Percentiles rank a stretch among this genome's conserved stretches.
These are phyloP conservation scores for Firmiana major DNA, from an alignment of 345 rosid genomes.

Conservation along the genomic window DNA sequence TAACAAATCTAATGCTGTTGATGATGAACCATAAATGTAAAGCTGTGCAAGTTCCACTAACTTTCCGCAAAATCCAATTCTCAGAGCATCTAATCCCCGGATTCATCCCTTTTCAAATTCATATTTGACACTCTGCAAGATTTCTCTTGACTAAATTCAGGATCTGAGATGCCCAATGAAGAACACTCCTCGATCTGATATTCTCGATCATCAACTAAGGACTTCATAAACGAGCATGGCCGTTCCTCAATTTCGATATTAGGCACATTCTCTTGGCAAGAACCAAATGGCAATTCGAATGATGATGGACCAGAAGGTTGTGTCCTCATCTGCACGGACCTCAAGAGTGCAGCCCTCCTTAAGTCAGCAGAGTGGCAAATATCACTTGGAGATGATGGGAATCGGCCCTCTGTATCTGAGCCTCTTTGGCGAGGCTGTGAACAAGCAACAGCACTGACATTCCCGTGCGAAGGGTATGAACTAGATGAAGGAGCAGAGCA, in stretches of 20 bases:
- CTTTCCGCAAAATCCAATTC: background rate
- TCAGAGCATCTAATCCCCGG: conserved; percentile 15
- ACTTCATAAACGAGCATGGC: conserved; percentile 53
- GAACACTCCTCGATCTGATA: conserved; percentile 53
- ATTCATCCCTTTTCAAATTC: conserved; percentile 38
- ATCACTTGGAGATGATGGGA: conserved; percentile 97
- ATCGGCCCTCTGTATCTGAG: conserved; percentile 86
- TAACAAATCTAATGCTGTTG: background rate
- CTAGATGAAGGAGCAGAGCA: conserved; percentile 35
- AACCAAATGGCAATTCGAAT: conserved; percentile 40
- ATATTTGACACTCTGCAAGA: conserved; percentile 40
- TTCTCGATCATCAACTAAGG: conserved; percentile 60
- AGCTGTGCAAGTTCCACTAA: background rate
- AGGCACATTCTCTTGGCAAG: conserved; percentile 46
- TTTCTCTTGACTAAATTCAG: conserved; percentile 44
- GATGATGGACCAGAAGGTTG: conserved; percentile 52
- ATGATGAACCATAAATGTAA: background rate
- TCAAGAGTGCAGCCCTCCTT: conserved; percentile 82
- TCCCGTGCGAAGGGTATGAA: conserved; percentile 34
- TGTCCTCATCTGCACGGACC: conserved; percentile 94
- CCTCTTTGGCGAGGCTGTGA: conserved; percentile 69
- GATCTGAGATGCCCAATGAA: conserved; percentile 38
- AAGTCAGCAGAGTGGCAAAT: conserved; percentile 94
- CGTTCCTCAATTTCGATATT: conserved; percentile 57
- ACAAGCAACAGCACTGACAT: conserved; percentile 21